phyloP scores from a whole-genome alignment of 2,329 filamentous ascomycete species.

The Ascochyta fabae region DNA sequence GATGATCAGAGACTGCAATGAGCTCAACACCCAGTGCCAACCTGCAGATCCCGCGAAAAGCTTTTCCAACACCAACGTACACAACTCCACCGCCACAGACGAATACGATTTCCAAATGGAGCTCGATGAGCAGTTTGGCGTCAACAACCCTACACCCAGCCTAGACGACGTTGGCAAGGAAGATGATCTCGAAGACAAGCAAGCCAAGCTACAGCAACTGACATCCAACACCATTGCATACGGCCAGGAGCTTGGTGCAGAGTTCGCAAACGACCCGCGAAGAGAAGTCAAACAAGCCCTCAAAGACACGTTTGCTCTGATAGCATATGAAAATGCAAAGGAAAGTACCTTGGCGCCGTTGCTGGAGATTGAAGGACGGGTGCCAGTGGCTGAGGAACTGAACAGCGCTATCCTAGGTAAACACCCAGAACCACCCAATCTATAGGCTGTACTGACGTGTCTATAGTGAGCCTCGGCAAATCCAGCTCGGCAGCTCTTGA shows the following conservation, averaged over 20 bases:
- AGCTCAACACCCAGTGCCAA: constrained; percentile 48
- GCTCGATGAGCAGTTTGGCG: constrained; percentile 60
- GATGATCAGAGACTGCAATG: constrained; percentile 63
- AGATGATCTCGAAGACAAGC: constrained; percentile 42
- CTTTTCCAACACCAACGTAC: constrained; percentile 35
- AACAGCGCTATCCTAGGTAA: constrained; percentile 89
- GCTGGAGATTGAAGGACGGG: constrained; percentile 75
- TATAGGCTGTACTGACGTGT: constrained; percentile 31
- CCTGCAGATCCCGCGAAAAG: constrained; percentile 36
- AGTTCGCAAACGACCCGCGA: constrained; percentile 76
- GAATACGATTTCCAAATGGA: constrained; percentile 64
- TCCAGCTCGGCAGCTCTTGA: constrained; percentile 86
- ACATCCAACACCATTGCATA: constrained; percentile 77
- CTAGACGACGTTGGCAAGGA: constrained; percentile 48
- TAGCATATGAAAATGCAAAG: constrained; percentile 84
- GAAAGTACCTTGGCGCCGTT: constrained; percentile 79
- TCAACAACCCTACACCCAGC: constrained; percentile 37
- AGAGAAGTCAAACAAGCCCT: constrained; percentile 75
- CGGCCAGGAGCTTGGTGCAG: constrained; percentile 76
- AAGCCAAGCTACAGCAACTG: constrained; percentile 53
- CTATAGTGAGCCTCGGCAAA: constrained; percentile 85
- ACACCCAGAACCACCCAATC: constrained; percentile 3
- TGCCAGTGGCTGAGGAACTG: constrained; percentile 86
- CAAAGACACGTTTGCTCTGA: constrained; percentile 83
- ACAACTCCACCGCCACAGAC: constrained; percentile 50